phyloP scores from a whole-genome alignment of 495 filamentous ascomycete species.

The Penicillium paxilli region DNA sequence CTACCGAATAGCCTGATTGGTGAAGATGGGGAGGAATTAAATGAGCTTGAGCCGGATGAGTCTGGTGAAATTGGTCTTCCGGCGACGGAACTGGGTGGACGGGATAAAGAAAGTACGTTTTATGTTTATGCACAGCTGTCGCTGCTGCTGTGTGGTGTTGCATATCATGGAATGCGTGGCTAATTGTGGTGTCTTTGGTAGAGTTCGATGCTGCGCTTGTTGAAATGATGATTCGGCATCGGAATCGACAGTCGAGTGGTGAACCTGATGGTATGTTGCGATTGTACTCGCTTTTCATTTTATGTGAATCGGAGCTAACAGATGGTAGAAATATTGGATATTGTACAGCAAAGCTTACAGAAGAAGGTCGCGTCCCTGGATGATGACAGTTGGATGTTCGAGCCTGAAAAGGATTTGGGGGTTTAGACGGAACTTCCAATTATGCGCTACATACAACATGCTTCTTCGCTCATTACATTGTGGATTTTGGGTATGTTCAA shows the following conservation, averaged over 20 bases:
- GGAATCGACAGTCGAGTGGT: slow-evolving; percentile 58
- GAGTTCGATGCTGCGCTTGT: slow-evolving; percentile 49
- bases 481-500: slow-evolving; percentile 12
- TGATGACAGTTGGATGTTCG: slow-evolving; percentile 92
- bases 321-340: slow-evolving; percentile 64
- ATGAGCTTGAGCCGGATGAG: slow-evolving; percentile 32
- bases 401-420: slow-evolving; percentile 58
- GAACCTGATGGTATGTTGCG: slow-evolving; percentile 64
- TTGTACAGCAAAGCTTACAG: slow-evolving; percentile 69
- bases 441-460: slow-evolving; percentile 2
- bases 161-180: background rate
- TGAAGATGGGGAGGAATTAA: slow-evolving; percentile 56
- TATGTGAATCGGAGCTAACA: background rate
- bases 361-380: slow-evolving; percentile 70
- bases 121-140: too few relatives aligned
- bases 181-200: slow-evolving; percentile 18
- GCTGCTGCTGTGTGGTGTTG: background rate
- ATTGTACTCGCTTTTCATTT: background rate
- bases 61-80: slow-evolving; percentile 6
- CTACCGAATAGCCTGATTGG: slow-evolving; percentile 46
- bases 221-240: slow-evolving; percentile 58
- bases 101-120: slow-evolving; percentile 50
- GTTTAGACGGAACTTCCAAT: slow-evolving; percentile 10
- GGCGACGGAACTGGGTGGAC: slow-evolving; percentile 28
- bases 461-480: slow-evolving; percentile 21